A percentile compares a stretch with the other conserved stretches of the same genome.
phyloP scores from a whole-genome alignment of 106 monocot genomes.

The Dioscorea alata region DNA sequence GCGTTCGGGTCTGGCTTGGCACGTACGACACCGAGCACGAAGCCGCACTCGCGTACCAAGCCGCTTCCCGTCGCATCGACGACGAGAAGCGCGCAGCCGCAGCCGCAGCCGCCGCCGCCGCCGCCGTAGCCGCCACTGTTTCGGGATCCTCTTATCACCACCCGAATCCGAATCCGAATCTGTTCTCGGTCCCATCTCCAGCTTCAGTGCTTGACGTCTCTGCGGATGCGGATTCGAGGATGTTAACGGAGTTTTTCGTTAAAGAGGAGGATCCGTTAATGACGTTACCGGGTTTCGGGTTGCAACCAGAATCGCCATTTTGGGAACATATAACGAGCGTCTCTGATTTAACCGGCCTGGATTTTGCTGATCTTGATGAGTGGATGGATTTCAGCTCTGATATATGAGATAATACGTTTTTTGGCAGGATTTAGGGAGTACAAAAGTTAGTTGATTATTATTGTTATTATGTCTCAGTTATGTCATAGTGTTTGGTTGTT shows the following conservation, averaged over 20 bases:
- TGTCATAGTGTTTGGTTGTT: no score
- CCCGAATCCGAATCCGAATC: background rate
- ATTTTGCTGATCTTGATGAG: background rate
- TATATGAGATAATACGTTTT: background rate
- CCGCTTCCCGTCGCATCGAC: slow-evolving; percentile 14
- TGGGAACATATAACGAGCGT: background rate
- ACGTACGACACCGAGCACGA: slow-evolving; percentile 52
- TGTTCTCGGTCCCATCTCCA: slow-evolving; percentile 1
- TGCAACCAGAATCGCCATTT: background rate
- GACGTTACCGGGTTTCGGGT: background rate
- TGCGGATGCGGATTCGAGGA: background rate
- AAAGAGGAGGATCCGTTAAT: slow-evolving; percentile 1
- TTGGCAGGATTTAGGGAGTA: background rate
- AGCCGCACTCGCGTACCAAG: slow-evolving; percentile 35
- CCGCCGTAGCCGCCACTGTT: background rate
- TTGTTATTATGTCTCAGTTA: no score
- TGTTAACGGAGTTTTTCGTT: background rate
- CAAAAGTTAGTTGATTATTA: background rate
- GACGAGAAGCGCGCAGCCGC: slow-evolving; percentile 8
- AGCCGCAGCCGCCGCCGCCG: background rate
- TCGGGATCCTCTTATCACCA: background rate
- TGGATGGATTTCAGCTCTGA: slow-evolving; percentile 2
- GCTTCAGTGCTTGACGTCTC: slow-evolving; percentile 16
- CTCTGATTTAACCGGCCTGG: background rate
- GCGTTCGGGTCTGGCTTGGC: slow-evolving; percentile 43